A percentile compares a stretch with the other conserved stretches of the same genome.
phyloP scores from a whole-genome alignment of 73 alveolate species.

The Urostyla sp. region DNA sequence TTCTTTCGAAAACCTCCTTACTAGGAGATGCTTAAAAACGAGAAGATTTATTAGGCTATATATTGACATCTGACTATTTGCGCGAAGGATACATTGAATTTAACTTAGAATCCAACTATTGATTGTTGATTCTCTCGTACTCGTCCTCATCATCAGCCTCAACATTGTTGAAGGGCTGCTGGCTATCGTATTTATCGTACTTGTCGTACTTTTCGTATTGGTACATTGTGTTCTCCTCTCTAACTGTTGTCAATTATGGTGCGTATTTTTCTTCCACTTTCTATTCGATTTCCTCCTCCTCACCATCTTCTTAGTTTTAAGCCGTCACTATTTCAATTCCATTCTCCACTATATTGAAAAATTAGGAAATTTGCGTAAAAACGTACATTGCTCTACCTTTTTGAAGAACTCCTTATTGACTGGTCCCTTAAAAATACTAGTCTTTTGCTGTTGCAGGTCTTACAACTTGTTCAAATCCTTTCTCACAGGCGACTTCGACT shows the following conservation, averaged over 20 bases:
- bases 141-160: too few species aligned
- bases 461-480: neutral
- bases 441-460: neutral
- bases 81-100: too few species aligned
- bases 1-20: neutral
- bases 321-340: slow-evolving; percentile 17
- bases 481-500: slow-evolving; percentile 28
- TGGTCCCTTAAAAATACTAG: slow-evolving; percentile 13
- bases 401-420: slow-evolving; percentile 16
- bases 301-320: neutral
- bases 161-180: too few species aligned
- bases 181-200: too few species aligned
- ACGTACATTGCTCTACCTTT: slow-evolving; percentile 9
- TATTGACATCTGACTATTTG: neutral
- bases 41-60: neutral
- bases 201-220: too few species aligned
- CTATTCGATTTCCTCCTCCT: neutral
- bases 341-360: slow-evolving; percentile 2
- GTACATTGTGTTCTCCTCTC: too few species aligned
- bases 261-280: too few species aligned
- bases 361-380: neutral
- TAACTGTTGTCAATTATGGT: too few species aligned
- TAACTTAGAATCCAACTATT: too few species aligned
- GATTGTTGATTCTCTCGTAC: too few species aligned
- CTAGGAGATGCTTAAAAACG: neutral